Evolutionary conservation across 139 green algal genomes (phyloP).

Genomic region (Chlorella sorokiniana): DNA sequence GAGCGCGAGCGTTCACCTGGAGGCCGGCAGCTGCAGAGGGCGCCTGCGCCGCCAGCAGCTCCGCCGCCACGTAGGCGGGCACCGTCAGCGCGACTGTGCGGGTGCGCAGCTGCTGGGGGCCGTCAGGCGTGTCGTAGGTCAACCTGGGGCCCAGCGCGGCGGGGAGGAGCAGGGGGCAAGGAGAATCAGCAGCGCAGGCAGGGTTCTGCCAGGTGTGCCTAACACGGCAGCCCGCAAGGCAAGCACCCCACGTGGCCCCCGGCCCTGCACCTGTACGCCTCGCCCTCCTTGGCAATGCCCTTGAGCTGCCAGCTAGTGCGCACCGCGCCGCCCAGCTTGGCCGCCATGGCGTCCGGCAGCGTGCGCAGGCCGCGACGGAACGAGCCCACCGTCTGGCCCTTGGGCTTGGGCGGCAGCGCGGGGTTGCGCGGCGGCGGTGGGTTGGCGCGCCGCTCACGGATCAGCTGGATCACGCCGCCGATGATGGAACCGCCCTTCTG

Average conservation of each 20-base stretch:
- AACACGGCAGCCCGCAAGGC: not conserved
- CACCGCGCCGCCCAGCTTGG: slow-evolving; percentile 60
- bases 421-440: slow-evolving; percentile 82
- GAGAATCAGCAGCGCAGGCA: too few relatives aligned
- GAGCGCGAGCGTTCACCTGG: not conserved
- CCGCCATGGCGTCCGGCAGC: slow-evolving; percentile 90
- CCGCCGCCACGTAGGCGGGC: slow-evolving; percentile 87
- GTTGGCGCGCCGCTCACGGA: slow-evolving; percentile 72
- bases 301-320: slow-evolving; percentile 89
- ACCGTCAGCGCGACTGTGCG: slow-evolving; percentile 85
- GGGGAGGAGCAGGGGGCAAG: not conserved
- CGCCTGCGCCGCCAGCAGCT: slow-evolving; percentile 64
- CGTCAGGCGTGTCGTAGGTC: slow-evolving; percentile 90
- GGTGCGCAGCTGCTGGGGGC: slow-evolving; percentile 47
- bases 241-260: not conserved
- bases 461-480: slow-evolving; percentile 86
- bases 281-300: slow-evolving; percentile 62
- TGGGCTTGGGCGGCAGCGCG: slow-evolving; percentile 88
- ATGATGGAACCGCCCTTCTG: slow-evolving; percentile 90
- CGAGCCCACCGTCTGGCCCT: slow-evolving; percentile 94
- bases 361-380: slow-evolving; percentile 89
- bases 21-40: slow-evolving; percentile 68
- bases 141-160: slow-evolving; percentile 40
- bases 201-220: not conserved
- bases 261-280: slow-evolving; percentile 49